Evolutionary conservation across 2,329 filamentous ascomycete genomes (phyloP).

Genomic region (Gnomoniopsis smithogilvyi): DNA sequence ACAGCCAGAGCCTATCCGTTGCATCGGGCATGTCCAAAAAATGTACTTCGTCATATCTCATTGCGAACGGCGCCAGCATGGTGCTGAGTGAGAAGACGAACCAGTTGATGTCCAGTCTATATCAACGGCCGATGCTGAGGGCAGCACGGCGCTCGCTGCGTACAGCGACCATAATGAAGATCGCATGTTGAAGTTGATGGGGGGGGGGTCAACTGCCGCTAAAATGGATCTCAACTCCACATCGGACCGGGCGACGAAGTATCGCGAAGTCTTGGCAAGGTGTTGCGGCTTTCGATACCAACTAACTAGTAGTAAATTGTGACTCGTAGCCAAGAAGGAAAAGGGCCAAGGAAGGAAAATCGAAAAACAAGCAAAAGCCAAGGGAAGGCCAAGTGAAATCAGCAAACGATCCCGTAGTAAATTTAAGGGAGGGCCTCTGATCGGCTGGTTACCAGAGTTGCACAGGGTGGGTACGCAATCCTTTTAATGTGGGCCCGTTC

Average conservation of each 20-base stretch:
- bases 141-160: background rate
- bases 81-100: background rate
- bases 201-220: background rate
- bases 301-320: background rate
- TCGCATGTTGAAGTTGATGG: conserved; percentile 8
- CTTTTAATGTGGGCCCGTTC: conserved; percentile 4
- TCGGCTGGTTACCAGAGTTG: background rate
- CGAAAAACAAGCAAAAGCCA: conserved; percentile 14
- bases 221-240: conserved; percentile 1
- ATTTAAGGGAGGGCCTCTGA: conserved; percentile 9
- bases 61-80: background rate
- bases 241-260: background rate
- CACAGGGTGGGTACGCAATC: conserved; percentile 4
- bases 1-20: background rate
- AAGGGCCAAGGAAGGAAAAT: background rate
- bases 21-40: background rate
- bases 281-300: background rate
- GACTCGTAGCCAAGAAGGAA: background rate
- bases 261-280: conserved; percentile 4
- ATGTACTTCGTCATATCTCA: background rate
- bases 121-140: conserved; percentile 9
- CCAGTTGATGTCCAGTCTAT: conserved; percentile 16
- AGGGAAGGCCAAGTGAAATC: conserved; percentile 14
- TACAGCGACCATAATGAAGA: conserved; percentile 12
- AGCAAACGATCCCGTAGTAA: background rate